phyloP scores from a whole-genome alignment of 768 basidiomycete species.

The Gyrodon lividus region DNA sequence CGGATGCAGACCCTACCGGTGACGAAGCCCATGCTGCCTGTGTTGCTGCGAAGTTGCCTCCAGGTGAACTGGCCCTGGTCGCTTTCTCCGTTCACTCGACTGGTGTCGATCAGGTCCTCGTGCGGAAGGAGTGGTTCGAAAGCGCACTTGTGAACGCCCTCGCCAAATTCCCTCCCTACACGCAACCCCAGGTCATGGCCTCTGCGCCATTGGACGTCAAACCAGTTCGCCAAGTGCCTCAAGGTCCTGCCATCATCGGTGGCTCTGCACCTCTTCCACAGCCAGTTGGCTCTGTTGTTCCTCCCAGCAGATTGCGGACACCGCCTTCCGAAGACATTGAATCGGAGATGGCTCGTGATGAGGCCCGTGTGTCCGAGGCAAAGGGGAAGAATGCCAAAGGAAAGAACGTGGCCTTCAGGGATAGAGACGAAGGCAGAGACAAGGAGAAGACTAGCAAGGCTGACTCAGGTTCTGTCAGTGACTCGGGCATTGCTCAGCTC shows the following conservation, averaged over 20 bases:
- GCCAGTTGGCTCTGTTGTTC: slow-evolving; percentile 20
- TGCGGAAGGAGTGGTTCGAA: slow-evolving; percentile 85
- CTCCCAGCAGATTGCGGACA: slow-evolving; percentile 53
- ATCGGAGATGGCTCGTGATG: slow-evolving; percentile 60
- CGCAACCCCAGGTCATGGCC: slow-evolving; percentile 28
- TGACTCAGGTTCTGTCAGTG: slow-evolving; percentile 40
- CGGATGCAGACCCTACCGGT: slow-evolving; percentile 78
- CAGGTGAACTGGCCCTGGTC: slow-evolving; percentile 76
- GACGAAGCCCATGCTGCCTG: slow-evolving; percentile 84
- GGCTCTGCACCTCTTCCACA: slow-evolving; percentile 17
- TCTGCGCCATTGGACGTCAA: slow-evolving; percentile 26
- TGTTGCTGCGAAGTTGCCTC: slow-evolving; percentile 73
- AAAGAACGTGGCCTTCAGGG: slow-evolving; percentile 65
- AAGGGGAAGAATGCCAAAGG: slow-evolving; percentile 50
- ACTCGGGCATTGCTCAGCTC: slow-evolving; percentile 54
- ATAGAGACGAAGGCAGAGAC: slow-evolving; percentile 50
- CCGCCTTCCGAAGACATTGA: slow-evolving; percentile 78
- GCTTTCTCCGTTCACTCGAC: slow-evolving; percentile 87
- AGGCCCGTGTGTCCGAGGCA: slow-evolving; percentile 47
- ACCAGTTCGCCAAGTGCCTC: slow-evolving; percentile 24
- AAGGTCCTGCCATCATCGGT: slow-evolving; percentile 27
- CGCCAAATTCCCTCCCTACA: slow-evolving; percentile 61
- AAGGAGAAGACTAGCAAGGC: slow-evolving; percentile 30
- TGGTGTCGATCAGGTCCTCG: slow-evolving; percentile 87
- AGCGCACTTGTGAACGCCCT: slow-evolving; percentile 53